Conservation (phyloP, 2,329 filamentous ascomycete genomes). For the Cordyceps cicadae region DNA sequence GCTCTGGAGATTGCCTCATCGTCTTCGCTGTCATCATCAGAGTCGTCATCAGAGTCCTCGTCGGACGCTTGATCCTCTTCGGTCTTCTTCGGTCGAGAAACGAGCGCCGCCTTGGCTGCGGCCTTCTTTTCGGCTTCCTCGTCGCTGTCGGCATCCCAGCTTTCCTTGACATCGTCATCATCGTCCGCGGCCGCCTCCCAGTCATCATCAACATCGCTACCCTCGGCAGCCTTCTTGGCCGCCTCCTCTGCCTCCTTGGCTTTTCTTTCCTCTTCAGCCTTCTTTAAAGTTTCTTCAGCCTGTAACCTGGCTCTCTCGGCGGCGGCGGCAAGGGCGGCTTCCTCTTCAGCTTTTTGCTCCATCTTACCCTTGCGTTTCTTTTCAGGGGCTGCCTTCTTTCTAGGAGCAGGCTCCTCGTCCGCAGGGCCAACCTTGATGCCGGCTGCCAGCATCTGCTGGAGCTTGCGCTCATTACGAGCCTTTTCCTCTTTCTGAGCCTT, state of each 20-base stretch:
- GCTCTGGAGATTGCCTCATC: slow-evolving; percentile 71
- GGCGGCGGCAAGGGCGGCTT: slow-evolving; percentile 68
- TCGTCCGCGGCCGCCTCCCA: slow-evolving; percentile 82
- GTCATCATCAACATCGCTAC: slow-evolving; percentile 65
- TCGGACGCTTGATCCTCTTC: slow-evolving; percentile 43
- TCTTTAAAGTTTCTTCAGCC: slow-evolving; percentile 58
- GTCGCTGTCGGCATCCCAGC: slow-evolving; percentile 83
- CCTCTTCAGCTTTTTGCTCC: slow-evolving; percentile 62
- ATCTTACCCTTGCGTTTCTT: slow-evolving; percentile 68
- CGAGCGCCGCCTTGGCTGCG: slow-evolving; percentile 6
- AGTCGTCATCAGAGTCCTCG: slow-evolving; percentile 20
- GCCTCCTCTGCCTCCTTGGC: slow-evolving; percentile 48
- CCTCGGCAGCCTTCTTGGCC: slow-evolving; percentile 45
- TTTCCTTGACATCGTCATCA: slow-evolving; percentile 77
- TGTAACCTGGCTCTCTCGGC: slow-evolving; percentile 61
- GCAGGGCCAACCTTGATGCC: slow-evolving; percentile 63
- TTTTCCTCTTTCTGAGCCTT: slow-evolving; percentile 81
- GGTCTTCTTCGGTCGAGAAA: slow-evolving; percentile 14
- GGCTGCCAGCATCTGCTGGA: slow-evolving; percentile 78
- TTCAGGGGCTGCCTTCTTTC: slow-evolving; percentile 71
- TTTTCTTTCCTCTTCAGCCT: slow-evolving; percentile 53
- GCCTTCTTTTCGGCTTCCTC: slow-evolving; percentile 49
- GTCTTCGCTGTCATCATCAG: slow-evolving; percentile 45
- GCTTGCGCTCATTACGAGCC: slow-evolving; percentile 66
- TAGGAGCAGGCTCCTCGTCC: slow-evolving; percentile 49